These are phyloP conservation scores for Tylopilus cervinicoccineus DNA, from an alignment of 768 basidiomycete species.

Conservation along the genomic window DNA sequence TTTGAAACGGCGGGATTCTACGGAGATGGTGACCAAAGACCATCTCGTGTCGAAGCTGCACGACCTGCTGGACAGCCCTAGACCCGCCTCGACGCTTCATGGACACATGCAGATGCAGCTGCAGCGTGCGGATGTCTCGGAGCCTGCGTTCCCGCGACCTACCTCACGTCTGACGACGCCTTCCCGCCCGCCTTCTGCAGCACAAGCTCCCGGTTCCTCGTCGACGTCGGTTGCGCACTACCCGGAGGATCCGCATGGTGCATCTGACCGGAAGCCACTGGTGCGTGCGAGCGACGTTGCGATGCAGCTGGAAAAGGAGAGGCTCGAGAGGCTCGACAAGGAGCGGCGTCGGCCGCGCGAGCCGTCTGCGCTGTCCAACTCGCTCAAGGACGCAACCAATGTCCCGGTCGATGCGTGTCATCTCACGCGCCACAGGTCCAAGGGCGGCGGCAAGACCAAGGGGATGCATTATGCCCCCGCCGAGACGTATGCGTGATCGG, in stretches of 20 bases:
- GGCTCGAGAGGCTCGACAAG: constrained; percentile 33
- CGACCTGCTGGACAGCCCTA: constrained; percentile 44
- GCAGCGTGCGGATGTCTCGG: constrained; percentile 27
- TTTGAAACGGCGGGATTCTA: constrained; percentile 17
- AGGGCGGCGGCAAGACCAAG: constrained; percentile 16
- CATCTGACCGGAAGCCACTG: constrained; percentile 25
- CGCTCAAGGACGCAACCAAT: constrained; percentile 30
- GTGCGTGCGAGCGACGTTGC: constrained; percentile 54
- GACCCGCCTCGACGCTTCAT: constrained; percentile 39
- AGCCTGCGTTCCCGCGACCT: constrained; percentile 22
- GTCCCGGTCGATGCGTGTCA: constrained; percentile 16
- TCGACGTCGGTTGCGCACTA: constrained; percentile 14
- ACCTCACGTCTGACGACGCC: constrained; percentile 19
- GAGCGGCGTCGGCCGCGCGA: constrained; percentile 28
- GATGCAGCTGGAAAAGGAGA: constrained; percentile 47
- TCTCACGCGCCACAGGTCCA: constrained; percentile 17
- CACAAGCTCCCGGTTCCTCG: constrained; percentile 17
- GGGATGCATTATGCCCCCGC: constrained; percentile 6
- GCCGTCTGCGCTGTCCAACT: constrained; percentile 9
- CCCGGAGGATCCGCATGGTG: constrained; percentile 9
- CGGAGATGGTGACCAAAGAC: constrained; percentile 24
- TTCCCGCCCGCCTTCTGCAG: constrained; percentile 21
- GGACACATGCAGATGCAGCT: constrained; percentile 33
- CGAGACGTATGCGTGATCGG: constrained; percentile 16
- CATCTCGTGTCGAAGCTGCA: constrained; percentile 39